Base-by-base conservation (phyloP, 2,329 filamentous ascomycete species). In the Didymella pinodella region DNA sequence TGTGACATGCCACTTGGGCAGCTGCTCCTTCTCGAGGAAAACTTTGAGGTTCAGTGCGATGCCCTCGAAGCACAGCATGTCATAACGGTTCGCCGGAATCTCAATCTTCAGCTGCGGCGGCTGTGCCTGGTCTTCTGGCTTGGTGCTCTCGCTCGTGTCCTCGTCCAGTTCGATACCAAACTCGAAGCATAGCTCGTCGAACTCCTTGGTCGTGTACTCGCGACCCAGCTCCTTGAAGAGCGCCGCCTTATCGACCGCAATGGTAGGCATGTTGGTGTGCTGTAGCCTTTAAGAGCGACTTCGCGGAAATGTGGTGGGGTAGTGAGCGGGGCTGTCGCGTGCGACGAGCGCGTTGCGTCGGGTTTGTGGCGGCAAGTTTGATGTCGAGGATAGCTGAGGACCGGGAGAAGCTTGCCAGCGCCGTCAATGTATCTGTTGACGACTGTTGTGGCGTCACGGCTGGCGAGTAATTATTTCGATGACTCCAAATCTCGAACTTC, bases 141-240 rank as follows among this genome's bases (percentile, higher is more conserved):
- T 78, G 46, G 72, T 73, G 52, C 67, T 69, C 56, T 70, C 61
- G 31, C 64, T 71, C 14, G 63, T 68, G 59, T 99, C 95, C 82
- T 98, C 94, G 81, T 99, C 95, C 69, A 99, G 86, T 80, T 99
- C 95, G 76, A 99, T 96, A 60, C 93, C 93, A 76, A 97, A 99
- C 74, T 99, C 94, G 85, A 99, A 99, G 80, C 95, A 98, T 69
- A 99, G 85, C 75, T 96, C 91, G 79, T 99, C 95, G 75, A 99
- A 99, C 75, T 96, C 92, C 72, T 96, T 88, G 65, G 92, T 95
- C 54, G 94, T 97, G 78, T 86, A 97, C 87, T 95, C 89, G 81
- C 89, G 89, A 75, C 93, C 94, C 60, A 99, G 86, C 77, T 91
- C 93, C 82, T 96, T 89, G 85, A 91, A 98, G 76, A 99, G 91